These are phyloP conservation scores for Peronosclerospora sorghi DNA, from an alignment of 352 stramenopile genomes.

Conservation along the genomic window DNA sequence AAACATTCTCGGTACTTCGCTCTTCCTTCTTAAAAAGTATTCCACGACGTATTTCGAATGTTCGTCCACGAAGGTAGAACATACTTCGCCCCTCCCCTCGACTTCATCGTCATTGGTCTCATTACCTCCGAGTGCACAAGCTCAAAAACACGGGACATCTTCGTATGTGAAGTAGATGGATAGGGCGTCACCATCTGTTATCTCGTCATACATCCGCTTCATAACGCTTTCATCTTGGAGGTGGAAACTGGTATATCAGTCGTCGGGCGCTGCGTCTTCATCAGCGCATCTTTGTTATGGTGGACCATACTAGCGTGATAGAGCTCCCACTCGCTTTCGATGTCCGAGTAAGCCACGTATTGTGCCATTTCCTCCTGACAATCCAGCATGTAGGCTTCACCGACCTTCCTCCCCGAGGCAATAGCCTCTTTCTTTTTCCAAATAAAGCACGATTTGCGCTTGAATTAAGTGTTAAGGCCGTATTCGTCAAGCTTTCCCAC, in stretches of 20 bases:
- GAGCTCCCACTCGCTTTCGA: conserved; percentile 18
- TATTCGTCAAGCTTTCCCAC: conserved; percentile 2
- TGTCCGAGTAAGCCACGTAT: too few relatives aligned
- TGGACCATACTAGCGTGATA: conserved; percentile 11
- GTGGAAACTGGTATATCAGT: too few relatives aligned
- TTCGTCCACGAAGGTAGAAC: not conserved
- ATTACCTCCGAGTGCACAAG: conserved; percentile 6
- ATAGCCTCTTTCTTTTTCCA: too few relatives aligned
- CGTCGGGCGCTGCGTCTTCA: not conserved
- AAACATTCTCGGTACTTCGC: not conserved
- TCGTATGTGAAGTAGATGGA: too few relatives aligned
- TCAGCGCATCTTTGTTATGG: not conserved
- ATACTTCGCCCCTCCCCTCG: conserved; percentile 3
- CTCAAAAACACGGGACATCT: not conserved
- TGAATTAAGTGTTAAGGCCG: conserved; percentile 7
- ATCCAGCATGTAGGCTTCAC: conserved; percentile 9
- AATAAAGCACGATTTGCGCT: not conserved
- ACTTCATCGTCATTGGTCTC: too few relatives aligned
- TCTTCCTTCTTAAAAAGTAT: not conserved
- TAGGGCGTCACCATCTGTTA: not conserved
- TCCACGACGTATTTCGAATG: not conserved
- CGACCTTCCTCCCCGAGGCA: too few relatives aligned
- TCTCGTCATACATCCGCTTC: conserved; percentile 6
- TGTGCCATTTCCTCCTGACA: conserved; percentile 1
- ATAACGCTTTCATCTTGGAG: too few relatives aligned